Conservation (phyloP, 2,329 filamentous ascomycete species). For the Lecanicillium sp. region DNA sequence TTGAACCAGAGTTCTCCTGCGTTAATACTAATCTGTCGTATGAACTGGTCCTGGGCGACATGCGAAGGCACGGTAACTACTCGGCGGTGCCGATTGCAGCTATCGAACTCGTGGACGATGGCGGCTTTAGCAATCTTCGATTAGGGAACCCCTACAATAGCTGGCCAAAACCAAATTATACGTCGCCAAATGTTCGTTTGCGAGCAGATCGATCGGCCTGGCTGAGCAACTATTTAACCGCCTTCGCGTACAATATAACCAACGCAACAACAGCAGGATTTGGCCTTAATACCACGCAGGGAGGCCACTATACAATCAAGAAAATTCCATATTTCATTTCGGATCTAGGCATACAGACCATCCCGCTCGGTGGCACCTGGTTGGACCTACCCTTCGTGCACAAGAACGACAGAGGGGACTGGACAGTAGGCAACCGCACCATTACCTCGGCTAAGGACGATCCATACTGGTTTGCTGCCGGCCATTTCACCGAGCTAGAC, state of each 20-base stretch:
- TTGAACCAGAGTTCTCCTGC: constrained; percentile 35
- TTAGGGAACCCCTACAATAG: constrained; percentile 22
- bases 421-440: too few species aligned
- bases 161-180: constrained; percentile 17
- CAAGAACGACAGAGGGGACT: too few species aligned
- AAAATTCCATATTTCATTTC: neutral
- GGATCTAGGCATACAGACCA: neutral
- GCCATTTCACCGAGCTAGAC: too few species aligned
- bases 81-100: constrained; percentile 9
- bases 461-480: too few species aligned
- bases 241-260: neutral
- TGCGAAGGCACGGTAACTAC: neutral
- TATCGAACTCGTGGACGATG: constrained; percentile 29
- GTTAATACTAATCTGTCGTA: constrained; percentile 34
- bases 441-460: too few species aligned
- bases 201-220: constrained; percentile 35
- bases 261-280: neutral
- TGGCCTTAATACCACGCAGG: too few species aligned
- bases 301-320: too few species aligned
- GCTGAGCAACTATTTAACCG: constrained; percentile 23
- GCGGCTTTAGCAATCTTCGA: constrained; percentile 32
- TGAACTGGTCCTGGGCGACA: constrained; percentile 24
- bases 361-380: too few species aligned
- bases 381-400: too few species aligned
- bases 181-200: constrained; percentile 28